These are phyloP conservation scores for Leccinellum luteum DNA, from an alignment of 768 basidiomycete genomes.

Conservation along the genomic window DNA sequence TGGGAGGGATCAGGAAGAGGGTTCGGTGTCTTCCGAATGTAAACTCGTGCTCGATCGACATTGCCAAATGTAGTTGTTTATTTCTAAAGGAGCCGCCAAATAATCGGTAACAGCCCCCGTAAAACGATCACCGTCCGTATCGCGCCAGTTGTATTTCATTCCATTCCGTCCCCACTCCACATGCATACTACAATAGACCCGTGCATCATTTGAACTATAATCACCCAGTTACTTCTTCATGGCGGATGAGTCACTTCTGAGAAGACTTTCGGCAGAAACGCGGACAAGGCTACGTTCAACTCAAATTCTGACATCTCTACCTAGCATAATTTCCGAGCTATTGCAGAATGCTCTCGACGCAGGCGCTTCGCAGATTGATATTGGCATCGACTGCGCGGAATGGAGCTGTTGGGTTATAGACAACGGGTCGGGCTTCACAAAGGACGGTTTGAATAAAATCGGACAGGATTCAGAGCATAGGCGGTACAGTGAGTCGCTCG, in stretches of 20 bases:
- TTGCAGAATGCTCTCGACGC: conserved; percentile 91
- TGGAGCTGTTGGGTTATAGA: conserved; percentile 88
- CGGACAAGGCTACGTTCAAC: conserved; percentile 76
- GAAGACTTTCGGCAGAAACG: conserved; percentile 58
- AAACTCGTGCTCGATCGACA: conserved; percentile 25
- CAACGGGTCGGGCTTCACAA: conserved; percentile 75
- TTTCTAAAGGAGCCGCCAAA: conserved; percentile 22
- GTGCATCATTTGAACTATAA: conserved; percentile 1
- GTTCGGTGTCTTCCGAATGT: conserved; percentile 95
- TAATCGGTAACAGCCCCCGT: conserved; percentile 4
- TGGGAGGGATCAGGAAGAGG: conserved; percentile 71
- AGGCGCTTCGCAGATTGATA: conserved; percentile 59
- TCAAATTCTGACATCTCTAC: conserved; percentile 78
- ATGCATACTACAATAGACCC: not conserved
- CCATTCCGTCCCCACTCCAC: not conserved
- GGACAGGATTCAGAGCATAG: conserved; percentile 49
- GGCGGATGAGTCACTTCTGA: conserved; percentile 19
- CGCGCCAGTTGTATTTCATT: not conserved
- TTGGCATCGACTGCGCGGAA: conserved; percentile 69
- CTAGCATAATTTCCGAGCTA: conserved; percentile 80
- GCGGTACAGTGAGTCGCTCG: conserved; percentile 62
- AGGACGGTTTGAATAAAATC: conserved; percentile 54
- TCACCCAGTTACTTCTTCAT: conserved; percentile 7
- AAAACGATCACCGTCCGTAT: not conserved
- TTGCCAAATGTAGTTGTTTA: conserved; percentile 29